Base-by-base conservation (phyloP, 768 basidiomycete species). In the Mycena galericulata region DNA sequence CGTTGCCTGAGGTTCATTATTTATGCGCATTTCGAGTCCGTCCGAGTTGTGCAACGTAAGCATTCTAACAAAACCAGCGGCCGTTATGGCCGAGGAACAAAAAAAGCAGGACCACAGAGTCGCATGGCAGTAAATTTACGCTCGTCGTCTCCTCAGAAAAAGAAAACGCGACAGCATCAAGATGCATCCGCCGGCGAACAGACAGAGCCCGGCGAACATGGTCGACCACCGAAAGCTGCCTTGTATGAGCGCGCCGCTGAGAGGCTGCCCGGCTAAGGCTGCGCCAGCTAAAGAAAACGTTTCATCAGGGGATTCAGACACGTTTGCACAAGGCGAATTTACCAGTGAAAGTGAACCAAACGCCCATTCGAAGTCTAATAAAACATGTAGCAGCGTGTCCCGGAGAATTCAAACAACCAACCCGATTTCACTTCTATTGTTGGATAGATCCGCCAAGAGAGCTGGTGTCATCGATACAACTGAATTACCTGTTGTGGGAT, bases 321-420 rank as follows among this genome's bases (percentile, higher is more conserved):
- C 22, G 14, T n/a, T 15, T 10, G 8, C 12, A n/a, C 20, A 24
- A 14, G 24, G 9, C 11, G 4, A 26, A 11, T 26, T 51, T 50
- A 68, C 67, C 67, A 2, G 60, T 62, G 54, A 68, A 49, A 24
- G 67, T 30, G 61, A 68, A 68, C 67, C 67, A 68, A 45, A 68
- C 36, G 17, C 67, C 67, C 67, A 68, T 68, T 8, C 67, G 67
- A 43, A 62, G 45, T 34, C 67, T 68, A 43, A 34, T 15, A 18
- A 29, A n/a, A 20, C 38, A 12, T n/a, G 12, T 2, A 64, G 46
- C 12, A n/a, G 14, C 38, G 20, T 6, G 8, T 12, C 24, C 7
- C 10, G 15, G 27, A 17, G 10, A 18, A 5, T 26, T 12, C 15
- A 22, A 45, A 14, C 22, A 4, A 61, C 67, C 29, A 30, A 68